Base-by-base conservation (phyloP, 208 protist species). In the Wallacemonas sp. region DNA sequence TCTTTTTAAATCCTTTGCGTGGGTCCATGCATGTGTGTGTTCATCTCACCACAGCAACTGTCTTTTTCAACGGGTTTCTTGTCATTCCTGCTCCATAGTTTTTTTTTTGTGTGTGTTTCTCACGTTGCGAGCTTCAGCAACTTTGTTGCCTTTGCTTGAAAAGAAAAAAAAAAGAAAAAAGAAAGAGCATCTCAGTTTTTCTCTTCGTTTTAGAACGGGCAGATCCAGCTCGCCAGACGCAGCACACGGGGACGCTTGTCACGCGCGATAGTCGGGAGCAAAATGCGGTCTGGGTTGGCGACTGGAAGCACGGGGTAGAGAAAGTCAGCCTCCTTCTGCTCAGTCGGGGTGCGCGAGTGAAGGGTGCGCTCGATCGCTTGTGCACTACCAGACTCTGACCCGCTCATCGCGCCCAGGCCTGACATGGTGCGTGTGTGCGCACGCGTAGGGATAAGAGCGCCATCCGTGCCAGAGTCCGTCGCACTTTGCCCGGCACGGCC, bases 151-250 rank as follows among this genome's bases (percentile, higher is more conserved):
- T 6, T 41, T 41, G 36, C 14, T 41, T 41, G n/a, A n/a, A n/a
- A n/a, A n/a, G n/a, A n/a, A n/a, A n/a, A n/a, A n/a, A 63, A 46
- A 45, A 62, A 68, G 68, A 68, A 63, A 44, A 66, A 71, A 75
- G 62, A 69, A 63, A 53, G 46, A 36, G 64, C 36, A 60, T n/a
- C n/a, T n/a, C n/a, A n/a, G n/a, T n/a, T n/a, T n/a, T n/a, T n/a
- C n/a, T n/a, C n/a, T n/a, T n/a, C 36, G 36, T 41, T 6, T 41
- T 78, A 91, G 51, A 91, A 91, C 1, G 84, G 84, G 34, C 70
- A 80, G 42, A 91, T 69, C 54, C 65, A 80, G 54, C 75, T 77
- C 1, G 78, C 84, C 8, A 84, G 39, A 1, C 78, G 84, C 54
- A 91, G 72, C 41, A 91, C 46, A 31, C 58, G 38, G 3, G 69